A percentile compares a stretch with the other conserved stretches of the same genome.
Conservation (phyloP, 1,284 basidiomycete genomes). For the Moniliophthora roreri region DNA sequence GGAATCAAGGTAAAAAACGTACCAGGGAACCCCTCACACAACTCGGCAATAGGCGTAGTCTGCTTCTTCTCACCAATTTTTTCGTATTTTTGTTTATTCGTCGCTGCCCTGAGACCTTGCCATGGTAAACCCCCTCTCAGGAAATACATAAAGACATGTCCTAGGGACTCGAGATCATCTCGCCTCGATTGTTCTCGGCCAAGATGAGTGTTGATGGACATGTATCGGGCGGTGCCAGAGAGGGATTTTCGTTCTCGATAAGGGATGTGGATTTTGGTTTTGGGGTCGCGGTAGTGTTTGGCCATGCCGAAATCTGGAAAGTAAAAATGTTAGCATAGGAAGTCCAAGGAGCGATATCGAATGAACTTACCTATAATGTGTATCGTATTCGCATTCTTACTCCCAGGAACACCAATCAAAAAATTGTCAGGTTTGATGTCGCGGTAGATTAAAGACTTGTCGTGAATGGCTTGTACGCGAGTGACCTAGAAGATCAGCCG, state of each 20-base stretch:
- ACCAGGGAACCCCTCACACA: slow-evolving; percentile 97
- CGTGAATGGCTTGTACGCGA: slow-evolving; percentile 96
- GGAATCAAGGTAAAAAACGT: slow-evolving; percentile 29
- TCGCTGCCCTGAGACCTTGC: slow-evolving; percentile 94
- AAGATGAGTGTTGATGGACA: slow-evolving; percentile 98
- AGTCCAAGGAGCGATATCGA: no score
- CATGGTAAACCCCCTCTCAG: slow-evolving; percentile 90
- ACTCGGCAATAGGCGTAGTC: slow-evolving; percentile 87
- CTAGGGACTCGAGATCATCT: slow-evolving; percentile 92
- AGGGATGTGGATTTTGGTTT: slow-evolving; percentile 96
- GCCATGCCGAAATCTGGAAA: slow-evolving; percentile 94
- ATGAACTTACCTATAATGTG: slow-evolving; percentile 80
- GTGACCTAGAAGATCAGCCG: slow-evolving; percentile 68
- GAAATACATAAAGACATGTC: slow-evolving; percentile 99
- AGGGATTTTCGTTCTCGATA: slow-evolving; percentile 99
- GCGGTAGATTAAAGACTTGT: slow-evolving; percentile 97
- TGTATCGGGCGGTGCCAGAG: slow-evolving; percentile 97
- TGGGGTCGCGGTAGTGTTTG: slow-evolving; percentile 98
- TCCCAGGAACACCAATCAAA: slow-evolving; percentile 92
- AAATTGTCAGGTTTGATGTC: slow-evolving; percentile 99
- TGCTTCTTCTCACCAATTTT: slow-evolving; percentile 99
- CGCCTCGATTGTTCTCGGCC: slow-evolving; percentile 89
- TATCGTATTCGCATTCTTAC: slow-evolving; percentile 87
- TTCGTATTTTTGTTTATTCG: slow-evolving; percentile 98
- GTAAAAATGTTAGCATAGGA: background rate